These are phyloP conservation scores for Yamadazyma atlantica DNA, from an alignment of 1,139 yeast species.

Conservation along the genomic window DNA sequence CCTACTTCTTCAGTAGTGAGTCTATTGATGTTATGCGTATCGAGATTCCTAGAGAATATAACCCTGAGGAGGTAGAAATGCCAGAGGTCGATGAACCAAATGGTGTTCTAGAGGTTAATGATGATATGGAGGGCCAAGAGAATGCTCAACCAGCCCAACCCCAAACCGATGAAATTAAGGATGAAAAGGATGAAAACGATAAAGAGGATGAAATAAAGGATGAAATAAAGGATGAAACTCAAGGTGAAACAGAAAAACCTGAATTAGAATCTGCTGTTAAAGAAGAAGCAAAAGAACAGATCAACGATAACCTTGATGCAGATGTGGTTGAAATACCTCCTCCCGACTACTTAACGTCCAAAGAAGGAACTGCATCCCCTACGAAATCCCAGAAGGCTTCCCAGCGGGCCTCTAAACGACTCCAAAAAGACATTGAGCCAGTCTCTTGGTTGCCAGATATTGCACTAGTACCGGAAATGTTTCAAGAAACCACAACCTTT, in stretches of 20 bases:
- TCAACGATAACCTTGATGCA: neutral
- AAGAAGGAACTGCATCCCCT: conserved; percentile 4
- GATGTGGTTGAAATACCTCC: neutral
- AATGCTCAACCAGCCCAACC: neutral
- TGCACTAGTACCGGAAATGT: conserved; percentile 21
- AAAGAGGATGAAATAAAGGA: conserved; percentile 13
- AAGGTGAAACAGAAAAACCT: conserved; percentile 1
- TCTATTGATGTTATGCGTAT: conserved; percentile 39
- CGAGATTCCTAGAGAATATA: conserved; percentile 6
- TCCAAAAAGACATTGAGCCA: conserved; percentile 25
- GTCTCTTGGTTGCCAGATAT: conserved; percentile 14
- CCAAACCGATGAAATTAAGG: no score
- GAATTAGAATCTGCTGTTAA: conserved; percentile 1
- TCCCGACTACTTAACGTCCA: neutral
- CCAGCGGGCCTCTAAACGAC: conserved; percentile 41
- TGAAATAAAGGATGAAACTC: conserved; percentile 11
- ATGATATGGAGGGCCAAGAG: neutral
- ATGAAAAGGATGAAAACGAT: no score
- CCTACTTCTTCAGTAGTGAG: conserved; percentile 47
- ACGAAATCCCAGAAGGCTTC: conserved; percentile 18
- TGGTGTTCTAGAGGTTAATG: neutral
- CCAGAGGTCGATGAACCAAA: no score
- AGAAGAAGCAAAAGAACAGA: neutral
- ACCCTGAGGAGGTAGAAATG: no score
- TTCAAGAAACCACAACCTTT: conserved; percentile 26